Conservation (phyloP, 345 rosid genomes). For the Mercurialis annua region DNA sequence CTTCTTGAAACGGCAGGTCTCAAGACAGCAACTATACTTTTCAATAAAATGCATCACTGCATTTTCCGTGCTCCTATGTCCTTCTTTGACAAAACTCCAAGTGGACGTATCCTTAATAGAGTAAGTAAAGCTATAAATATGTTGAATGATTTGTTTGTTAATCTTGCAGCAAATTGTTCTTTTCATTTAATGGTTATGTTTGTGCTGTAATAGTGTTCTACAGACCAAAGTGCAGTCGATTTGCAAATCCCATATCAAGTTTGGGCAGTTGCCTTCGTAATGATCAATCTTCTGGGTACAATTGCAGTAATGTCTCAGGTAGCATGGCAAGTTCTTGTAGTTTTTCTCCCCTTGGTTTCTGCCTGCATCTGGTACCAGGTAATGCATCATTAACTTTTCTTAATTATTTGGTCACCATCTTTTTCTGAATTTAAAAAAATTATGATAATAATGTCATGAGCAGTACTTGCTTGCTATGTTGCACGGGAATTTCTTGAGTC, state of each 20-base stretch:
- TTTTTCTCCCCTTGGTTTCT: slow-evolving; percentile 64
- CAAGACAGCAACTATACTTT: slow-evolving; percentile 65
- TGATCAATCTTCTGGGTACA: slow-evolving; percentile 60
- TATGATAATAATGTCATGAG: too few relatives aligned
- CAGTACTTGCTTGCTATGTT: too few relatives aligned
- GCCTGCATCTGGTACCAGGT: slow-evolving; percentile 79
- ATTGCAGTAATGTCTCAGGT: slow-evolving; percentile 78
- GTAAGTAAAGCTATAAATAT: too few relatives aligned
- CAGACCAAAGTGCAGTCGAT: slow-evolving; percentile 71
- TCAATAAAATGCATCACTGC: slow-evolving; percentile 60
- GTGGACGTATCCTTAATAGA: slow-evolving; percentile 67
- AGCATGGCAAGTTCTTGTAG: slow-evolving; percentile 72
- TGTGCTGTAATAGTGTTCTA: slow-evolving; percentile 55
- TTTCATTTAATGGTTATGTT: neutral
- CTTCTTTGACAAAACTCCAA: slow-evolving; percentile 81
- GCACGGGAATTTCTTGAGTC: too few relatives aligned
- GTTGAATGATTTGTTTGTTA: neutral
- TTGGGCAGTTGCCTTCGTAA: slow-evolving; percentile 41
- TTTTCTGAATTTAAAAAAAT: too few relatives aligned
- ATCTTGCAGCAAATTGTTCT: neutral
- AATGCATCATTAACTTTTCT: slow-evolving; percentile 7
- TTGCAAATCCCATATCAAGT: slow-evolving; percentile 42
- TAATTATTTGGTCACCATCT: too few relatives aligned
- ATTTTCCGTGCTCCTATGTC: slow-evolving; percentile 77
- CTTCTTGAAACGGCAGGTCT: slow-evolving; percentile 57